Percentiles rank a stretch among this genome's conserved stretches.
These are phyloP conservation scores for Coemansia sp. DNA, from an alignment of 192 early-diverging fungal species.

Conservation along the genomic window DNA sequence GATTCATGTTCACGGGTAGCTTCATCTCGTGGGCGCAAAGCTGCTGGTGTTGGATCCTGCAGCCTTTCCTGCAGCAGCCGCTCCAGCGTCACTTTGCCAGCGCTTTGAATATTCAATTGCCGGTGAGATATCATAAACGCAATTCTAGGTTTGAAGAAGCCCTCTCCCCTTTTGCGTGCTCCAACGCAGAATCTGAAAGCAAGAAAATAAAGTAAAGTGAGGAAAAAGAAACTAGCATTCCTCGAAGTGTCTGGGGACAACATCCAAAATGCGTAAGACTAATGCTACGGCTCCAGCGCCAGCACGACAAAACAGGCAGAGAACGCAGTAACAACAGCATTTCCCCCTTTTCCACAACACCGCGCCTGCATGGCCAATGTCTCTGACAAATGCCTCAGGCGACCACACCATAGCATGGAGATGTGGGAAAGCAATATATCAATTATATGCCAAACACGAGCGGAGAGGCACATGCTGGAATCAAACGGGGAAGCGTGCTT, in stretches of 20 bases:
- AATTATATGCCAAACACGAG: neutral
- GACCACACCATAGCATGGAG: neutral
- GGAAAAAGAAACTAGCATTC: constrained; percentile 6
- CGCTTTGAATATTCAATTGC: constrained; percentile 9
- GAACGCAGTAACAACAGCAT: constrained; percentile 10
- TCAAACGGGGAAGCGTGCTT: neutral
- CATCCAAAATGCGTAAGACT: neutral
- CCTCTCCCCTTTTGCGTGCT: constrained; percentile 2
- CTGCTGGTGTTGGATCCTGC: constrained; percentile 28
- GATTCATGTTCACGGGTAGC: neutral
- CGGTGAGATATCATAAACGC: constrained; percentile 7
- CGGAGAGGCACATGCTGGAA: constrained; percentile 1
- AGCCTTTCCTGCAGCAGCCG: constrained; percentile 20
- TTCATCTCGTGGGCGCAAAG: constrained; percentile 7
- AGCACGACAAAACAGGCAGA: constrained; percentile 5
- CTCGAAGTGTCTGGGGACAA: neutral
- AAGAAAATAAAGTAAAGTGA: constrained; percentile 1
- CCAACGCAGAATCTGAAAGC: neutral
- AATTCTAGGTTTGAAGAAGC: neutral
- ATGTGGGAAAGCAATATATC: constrained; percentile 14
- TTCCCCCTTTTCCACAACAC: constrained; percentile 1
- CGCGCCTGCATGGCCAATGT: constrained; percentile 8
- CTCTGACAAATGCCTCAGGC: neutral
- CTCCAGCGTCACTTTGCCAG: constrained; percentile 28
- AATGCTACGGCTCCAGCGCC: constrained; percentile 16